Conservation (phyloP, 148 eudicot species). For the Polygonum aviculare region DNA sequence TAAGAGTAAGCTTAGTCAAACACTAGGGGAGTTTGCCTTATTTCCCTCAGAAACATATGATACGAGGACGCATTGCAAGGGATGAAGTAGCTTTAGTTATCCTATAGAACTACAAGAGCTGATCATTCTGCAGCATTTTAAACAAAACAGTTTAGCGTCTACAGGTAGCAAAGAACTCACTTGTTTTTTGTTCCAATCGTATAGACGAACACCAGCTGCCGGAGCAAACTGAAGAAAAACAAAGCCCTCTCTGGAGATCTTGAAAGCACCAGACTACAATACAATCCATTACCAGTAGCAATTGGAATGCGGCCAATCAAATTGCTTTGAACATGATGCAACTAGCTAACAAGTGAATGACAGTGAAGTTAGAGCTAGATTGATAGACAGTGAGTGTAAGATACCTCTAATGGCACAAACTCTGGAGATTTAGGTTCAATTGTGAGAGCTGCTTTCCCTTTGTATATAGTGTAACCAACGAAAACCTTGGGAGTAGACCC, state of each 20-base stretch:
- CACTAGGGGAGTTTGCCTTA: not conserved
- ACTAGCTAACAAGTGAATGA: not conserved
- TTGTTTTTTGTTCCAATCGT: conserved; percentile 94
- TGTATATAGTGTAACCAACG: conserved; percentile 80
- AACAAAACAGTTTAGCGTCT: not conserved
- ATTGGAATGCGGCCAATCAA: conserved; percentile 5
- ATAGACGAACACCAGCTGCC: conserved; percentile 79
- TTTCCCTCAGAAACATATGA: not conserved
- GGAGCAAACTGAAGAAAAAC: conserved; percentile 95
- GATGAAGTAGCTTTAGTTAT: not conserved
- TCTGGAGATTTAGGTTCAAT: conserved; percentile 81
- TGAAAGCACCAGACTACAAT: conserved; percentile 79
- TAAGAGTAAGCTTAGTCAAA: not conserved
- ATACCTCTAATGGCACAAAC: conserved; percentile 70
- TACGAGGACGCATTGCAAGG: not conserved
- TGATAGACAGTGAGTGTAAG: conserved; percentile 1
- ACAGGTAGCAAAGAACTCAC: conserved; percentile 18
- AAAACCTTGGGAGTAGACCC: conserved; percentile 48
- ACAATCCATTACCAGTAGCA: not conserved
- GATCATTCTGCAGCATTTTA: not conserved
- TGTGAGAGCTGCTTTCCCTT: conserved; percentile 89
- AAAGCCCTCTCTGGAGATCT: conserved; percentile 66
- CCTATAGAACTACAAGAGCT: not conserved
- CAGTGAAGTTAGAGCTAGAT: conserved; percentile 1
- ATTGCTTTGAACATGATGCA: not conserved